Percentiles rank a stretch among this genome's conserved stretches.
Conservation (phyloP, 148 eudicot genomes). For the Rhododendron griersonianum region DNA sequence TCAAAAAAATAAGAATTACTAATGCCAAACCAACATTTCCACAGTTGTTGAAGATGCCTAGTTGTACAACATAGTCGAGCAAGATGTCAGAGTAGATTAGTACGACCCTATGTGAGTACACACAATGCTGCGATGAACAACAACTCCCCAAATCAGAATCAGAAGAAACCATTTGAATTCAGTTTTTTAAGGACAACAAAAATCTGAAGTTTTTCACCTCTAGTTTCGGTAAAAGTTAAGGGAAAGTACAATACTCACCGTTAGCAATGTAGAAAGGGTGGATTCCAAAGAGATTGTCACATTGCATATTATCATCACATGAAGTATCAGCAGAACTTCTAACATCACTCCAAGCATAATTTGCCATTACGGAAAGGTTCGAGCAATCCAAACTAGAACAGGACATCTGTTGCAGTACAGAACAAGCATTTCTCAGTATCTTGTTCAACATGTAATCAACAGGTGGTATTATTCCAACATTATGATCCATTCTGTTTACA, state of each 20-base stretch:
- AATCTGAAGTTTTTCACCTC: too few relatives aligned
- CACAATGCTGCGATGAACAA: too few relatives aligned
- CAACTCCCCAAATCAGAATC: too few relatives aligned
- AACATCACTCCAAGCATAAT: constrained; percentile 67
- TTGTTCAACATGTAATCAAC: neutral
- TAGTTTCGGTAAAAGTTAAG: too few relatives aligned
- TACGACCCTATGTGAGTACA: too few relatives aligned
- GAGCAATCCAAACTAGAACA: constrained; percentile 21
- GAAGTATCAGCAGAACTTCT: constrained; percentile 13
- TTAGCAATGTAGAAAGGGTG: constrained; percentile 79
- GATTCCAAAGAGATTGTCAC: constrained; percentile 65
- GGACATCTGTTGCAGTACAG: constrained; percentile 35
- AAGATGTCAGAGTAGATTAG: too few relatives aligned
- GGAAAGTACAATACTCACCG: constrained; percentile 32
- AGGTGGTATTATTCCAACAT: neutral
- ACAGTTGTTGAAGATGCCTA: too few relatives aligned
- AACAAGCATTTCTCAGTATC: neutral
- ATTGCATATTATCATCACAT: constrained; percentile 35
- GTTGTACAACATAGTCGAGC: too few relatives aligned
- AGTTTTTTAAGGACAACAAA: too few relatives aligned
- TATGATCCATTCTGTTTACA: neutral
- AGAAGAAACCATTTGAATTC: too few relatives aligned
- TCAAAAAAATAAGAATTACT: neutral
- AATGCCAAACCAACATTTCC: neutral
- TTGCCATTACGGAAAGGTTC: constrained; percentile 32